Conservation (phyloP, 2,329 filamentous ascomycete genomes). For the Endoconidiophora polonica region DNA sequence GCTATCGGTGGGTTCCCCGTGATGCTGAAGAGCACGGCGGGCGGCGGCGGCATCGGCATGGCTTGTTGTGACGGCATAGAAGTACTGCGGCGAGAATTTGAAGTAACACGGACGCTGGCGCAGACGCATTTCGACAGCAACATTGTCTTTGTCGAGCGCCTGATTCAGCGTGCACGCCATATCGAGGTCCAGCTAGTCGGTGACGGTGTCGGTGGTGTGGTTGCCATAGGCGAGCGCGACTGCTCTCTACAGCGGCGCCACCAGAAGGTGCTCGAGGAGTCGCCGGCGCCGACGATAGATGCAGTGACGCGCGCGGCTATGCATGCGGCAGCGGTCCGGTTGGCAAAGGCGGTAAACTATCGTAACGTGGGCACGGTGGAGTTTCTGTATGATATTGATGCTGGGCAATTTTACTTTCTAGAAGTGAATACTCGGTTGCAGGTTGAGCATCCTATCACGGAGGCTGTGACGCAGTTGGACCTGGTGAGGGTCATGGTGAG, state of each 20-base stretch:
- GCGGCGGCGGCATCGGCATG: conserved; percentile 28
- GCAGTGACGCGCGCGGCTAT: conserved; percentile 19
- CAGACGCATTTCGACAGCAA: conserved; percentile 26
- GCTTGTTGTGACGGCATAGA: conserved; percentile 15
- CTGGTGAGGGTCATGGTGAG: conserved; percentile 20
- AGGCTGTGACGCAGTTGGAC: conserved; percentile 23
- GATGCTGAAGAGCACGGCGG: conserved; percentile 27
- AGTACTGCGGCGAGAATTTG: conserved; percentile 13
- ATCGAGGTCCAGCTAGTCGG: conserved; percentile 35
- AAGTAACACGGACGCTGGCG: conserved; percentile 16
- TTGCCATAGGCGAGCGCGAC: conserved; percentile 29
- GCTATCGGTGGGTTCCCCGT: conserved; percentile 21
- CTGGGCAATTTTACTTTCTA: conserved; percentile 25
- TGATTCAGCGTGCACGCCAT: conserved; percentile 26
- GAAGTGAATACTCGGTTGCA: conserved; percentile 29
- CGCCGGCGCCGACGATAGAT: conserved; percentile 17
- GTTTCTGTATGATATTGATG: conserved; percentile 22
- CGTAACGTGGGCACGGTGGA: conserved; percentile 25
- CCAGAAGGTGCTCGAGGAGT: conserved; percentile 35
- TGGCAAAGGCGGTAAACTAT: conserved; percentile 21
- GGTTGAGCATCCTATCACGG: conserved; percentile 29
- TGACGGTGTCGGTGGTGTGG: conserved; percentile 25
- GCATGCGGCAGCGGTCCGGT: conserved; percentile 18
- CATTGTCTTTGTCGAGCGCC: conserved; percentile 27
- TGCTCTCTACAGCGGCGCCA: conserved; percentile 34